Base-by-base conservation (phyloP, 2,329 filamentous ascomycete species). In the Coniella lustricola region DNA sequence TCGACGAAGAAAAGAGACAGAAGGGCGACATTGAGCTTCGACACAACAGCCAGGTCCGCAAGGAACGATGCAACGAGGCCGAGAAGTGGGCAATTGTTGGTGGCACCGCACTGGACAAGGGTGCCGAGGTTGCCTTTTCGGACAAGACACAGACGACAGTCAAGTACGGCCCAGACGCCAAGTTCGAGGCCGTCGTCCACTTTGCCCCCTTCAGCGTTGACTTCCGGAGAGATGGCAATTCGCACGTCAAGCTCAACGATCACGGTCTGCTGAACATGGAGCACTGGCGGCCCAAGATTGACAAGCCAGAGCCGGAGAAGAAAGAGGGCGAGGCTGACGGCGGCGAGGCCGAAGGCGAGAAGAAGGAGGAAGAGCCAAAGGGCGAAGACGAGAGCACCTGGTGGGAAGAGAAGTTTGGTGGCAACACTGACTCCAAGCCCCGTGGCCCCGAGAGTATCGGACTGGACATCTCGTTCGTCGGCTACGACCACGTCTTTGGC, bases 351-450 rank as follows among this genome's bases (percentile, higher is more conserved):
- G 64, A 71, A 21, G 64, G 68, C 12, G 64, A 66, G 31, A 36
- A 39, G 31, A 55, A 57, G 33, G 57, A 60, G 32, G 66, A 71
- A 43, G 62, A 67, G 37, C 62, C 65, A 29, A 52, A 67, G 10
- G 75, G 73, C 13, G 80, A 85, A 55, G 87, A 93, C 56, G 87
- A 96, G 63, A 86, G 84, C 67, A 96, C 90, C 3, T 96, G 90
- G 89, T 98, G 93, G 93, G 93, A 98, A 7, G 93, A 98, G 71
- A 81, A 78, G 0, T 98, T 98, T 65, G 91, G 91, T 55, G 90
- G 91, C 53, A 95, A 93, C 64, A 97, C 90, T 0, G 93, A 98
- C 66, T 81, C 84, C 4, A 98, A 98, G 68, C 91, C 93, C n/a
- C 82, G 83, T 60, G 93, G 93, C 1, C 93, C 93, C 0, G 93